These are phyloP conservation scores for Symbiodinium pilosum DNA, from an alignment of 73 alveolate genomes.

Conservation along the genomic window DNA sequence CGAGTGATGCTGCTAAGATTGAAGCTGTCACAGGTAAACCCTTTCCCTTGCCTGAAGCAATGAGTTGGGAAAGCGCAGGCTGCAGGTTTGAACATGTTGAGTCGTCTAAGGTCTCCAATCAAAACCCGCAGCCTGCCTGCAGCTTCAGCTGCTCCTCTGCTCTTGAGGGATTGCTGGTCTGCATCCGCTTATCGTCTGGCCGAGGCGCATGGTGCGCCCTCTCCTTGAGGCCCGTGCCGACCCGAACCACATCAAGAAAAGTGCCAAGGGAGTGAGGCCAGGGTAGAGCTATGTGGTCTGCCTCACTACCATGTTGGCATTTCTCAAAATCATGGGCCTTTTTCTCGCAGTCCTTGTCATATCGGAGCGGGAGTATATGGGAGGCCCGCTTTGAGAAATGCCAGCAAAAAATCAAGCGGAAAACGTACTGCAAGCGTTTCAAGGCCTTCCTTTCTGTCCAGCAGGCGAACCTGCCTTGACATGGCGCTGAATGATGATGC, in stretches of 20 bases:
- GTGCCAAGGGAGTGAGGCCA: slow-evolving; percentile 83
- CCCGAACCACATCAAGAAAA: slow-evolving; percentile 76
- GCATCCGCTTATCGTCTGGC: neutral
- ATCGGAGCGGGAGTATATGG: neutral
- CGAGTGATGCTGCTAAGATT: too few relatives aligned
- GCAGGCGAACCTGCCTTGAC: slow-evolving; percentile 78
- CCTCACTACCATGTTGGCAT: neutral
- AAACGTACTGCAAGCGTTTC: neutral
- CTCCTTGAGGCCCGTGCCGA: slow-evolving; percentile 70
- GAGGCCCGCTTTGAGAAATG: neutral
- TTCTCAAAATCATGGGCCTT: neutral
- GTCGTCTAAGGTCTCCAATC: neutral
- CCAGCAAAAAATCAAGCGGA: too few relatives aligned
- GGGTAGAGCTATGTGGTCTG: neutral
- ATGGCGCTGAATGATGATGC: slow-evolving; percentile 66
- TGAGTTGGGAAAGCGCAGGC: neutral
- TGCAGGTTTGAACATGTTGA: neutral
- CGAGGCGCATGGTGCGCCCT: slow-evolving; percentile 57
- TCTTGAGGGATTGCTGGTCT: neutral
- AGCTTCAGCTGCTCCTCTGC: neutral
- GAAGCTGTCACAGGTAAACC: too few relatives aligned
- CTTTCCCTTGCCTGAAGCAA: neutral
- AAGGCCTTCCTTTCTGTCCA: neutral
- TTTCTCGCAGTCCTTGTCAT: neutral
- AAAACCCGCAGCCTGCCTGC: neutral